Percentiles rank a stretch among this genome's conserved stretches.
phyloP scores from a whole-genome alignment of 1,284 basidiomycete genomes.

The Ceratobasidium sp. region DNA sequence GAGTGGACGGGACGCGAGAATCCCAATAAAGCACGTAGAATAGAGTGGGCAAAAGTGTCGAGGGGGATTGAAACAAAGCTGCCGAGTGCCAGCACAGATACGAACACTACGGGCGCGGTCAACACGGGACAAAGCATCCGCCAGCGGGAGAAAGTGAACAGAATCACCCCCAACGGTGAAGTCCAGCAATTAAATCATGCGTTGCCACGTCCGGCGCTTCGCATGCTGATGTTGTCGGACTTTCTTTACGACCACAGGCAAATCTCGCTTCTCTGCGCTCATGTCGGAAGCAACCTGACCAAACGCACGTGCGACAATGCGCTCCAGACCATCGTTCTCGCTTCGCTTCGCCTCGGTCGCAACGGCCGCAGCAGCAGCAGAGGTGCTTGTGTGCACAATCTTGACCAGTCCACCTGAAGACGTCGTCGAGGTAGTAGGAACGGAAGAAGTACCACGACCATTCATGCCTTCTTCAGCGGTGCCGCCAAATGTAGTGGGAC shows the following conservation, averaged over 20 bases:
- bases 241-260: conserved; percentile 16
- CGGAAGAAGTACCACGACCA: conserved; percentile 12
- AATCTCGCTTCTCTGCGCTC: neutral
- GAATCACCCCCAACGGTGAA: neutral
- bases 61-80: neutral
- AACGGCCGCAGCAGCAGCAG: neutral
- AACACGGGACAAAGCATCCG: conserved; percentile 20
- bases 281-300: neutral
- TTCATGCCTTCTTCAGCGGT: conserved; percentile 57
- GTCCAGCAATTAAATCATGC: conserved; percentile 12
- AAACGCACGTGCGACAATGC: conserved; percentile 10
- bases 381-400: conserved; percentile 12
- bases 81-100: conserved; percentile 25
- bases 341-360: conserved; percentile 14
- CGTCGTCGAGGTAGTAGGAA: neutral
- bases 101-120: conserved; percentile 19
- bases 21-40: neutral
- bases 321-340: neutral
- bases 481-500: conserved; percentile 70
- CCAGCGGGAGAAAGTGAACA: conserved; percentile 18
- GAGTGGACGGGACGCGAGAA: conserved; percentile 27
- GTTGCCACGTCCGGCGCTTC: conserved; percentile 24
- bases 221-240: conserved; percentile 4
- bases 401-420: conserved; percentile 23
- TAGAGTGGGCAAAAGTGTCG: neutral